Evolutionary conservation across 2,329 filamentous ascomycete genomes (phyloP).

Genomic region (Aspergillus persii): DNA sequence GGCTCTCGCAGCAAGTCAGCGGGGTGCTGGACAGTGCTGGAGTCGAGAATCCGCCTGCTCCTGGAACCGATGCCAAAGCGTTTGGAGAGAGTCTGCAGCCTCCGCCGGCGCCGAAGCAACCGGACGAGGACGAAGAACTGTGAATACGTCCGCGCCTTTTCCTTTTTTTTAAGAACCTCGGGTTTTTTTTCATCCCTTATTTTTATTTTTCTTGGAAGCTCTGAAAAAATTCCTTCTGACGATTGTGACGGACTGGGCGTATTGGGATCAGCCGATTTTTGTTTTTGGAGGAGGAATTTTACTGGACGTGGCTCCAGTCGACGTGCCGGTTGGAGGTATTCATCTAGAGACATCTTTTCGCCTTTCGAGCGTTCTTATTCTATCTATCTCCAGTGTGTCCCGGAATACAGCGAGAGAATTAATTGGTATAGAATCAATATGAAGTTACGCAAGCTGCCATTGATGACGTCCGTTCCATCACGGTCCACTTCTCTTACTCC

Average conservation of each 20-base stretch:
- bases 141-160: constrained; percentile 12
- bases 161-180: background rate
- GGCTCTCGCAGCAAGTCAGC: constrained; percentile 38
- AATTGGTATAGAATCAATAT: background rate
- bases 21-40: constrained; percentile 30
- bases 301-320: background rate
- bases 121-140: constrained; percentile 31
- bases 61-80: constrained; percentile 7
- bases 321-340: background rate
- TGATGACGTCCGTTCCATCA: background rate
- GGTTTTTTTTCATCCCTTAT: background rate
- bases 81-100: constrained; percentile 22
- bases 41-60: constrained; percentile 14
- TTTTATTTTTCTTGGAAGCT: background rate
- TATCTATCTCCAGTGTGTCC: background rate
- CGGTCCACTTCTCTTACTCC: background rate
- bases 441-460: background rate
- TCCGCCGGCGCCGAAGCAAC: constrained; percentile 1
- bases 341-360: background rate
- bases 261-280: constrained; percentile 8
- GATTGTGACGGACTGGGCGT: constrained; percentile 21
- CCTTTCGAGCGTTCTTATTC: background rate
- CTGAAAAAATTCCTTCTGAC: constrained; percentile 2
- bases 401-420: background rate
- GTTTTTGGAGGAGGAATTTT: background rate